Conservation (phyloP, 169 alveolate genomes). For the Cryptosporidium ubiquitum region DNA sequence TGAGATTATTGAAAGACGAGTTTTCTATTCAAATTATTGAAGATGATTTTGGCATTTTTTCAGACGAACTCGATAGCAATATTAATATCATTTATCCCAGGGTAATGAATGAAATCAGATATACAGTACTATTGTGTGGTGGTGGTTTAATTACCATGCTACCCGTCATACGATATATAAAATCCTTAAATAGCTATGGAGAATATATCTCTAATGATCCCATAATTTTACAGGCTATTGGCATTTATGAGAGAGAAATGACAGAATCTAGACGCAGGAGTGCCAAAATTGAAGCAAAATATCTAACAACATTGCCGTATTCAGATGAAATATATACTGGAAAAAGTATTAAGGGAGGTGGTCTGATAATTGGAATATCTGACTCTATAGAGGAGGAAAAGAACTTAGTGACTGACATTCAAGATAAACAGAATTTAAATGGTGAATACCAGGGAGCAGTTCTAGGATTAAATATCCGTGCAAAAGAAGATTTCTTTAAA, state of each 20-base stretch:
- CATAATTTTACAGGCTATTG: conserved; percentile 14
- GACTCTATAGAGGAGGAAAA: conserved; percentile 24
- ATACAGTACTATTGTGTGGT: conserved; percentile 49
- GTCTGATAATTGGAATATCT: conserved; percentile 40
- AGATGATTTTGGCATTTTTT: conserved; percentile 34
- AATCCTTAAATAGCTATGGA: conserved; percentile 13
- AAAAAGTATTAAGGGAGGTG: not conserved
- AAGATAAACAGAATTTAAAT: not conserved
- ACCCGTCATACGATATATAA: conserved; percentile 32
- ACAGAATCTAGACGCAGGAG: conserved; percentile 28
- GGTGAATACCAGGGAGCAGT: conserved; percentile 19
- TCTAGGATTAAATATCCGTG: conserved; percentile 49
- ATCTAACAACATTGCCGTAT: conserved; percentile 37
- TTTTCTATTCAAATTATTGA: conserved; percentile 40
- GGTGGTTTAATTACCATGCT: conserved; percentile 39
- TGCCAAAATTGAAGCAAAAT: conserved; percentile 52
- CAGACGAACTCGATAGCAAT: not conserved
- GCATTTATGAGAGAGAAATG: conserved; percentile 54
- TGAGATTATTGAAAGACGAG: conserved; percentile 7
- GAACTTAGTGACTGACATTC: not conserved
- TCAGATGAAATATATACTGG: conserved; percentile 61
- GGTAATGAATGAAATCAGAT: conserved; percentile 57
- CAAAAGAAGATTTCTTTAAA: conserved; percentile 61
- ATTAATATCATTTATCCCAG: conserved; percentile 4
- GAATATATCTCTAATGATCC: conserved; percentile 22